Conservation (phyloP, 129 eudicot genomes). For the Tanacetum coccineum region DNA sequence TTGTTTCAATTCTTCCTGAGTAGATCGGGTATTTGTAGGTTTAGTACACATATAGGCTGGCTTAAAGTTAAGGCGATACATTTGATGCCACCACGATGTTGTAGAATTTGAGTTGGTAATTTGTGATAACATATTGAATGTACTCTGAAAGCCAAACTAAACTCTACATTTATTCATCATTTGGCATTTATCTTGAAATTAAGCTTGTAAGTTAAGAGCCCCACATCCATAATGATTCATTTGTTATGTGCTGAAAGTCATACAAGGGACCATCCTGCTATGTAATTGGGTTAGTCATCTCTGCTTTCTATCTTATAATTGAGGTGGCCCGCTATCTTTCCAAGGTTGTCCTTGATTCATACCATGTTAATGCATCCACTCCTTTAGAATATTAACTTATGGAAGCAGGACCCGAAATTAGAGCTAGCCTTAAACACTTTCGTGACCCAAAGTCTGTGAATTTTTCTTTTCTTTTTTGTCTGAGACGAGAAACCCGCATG, state of each 20-base stretch:
- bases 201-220: conserved; percentile 20
- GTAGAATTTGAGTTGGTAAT: background rate
- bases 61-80: background rate
- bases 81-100: conserved; percentile 2
- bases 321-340: conserved; percentile 38
- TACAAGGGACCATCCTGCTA: conserved; percentile 29
- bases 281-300: conserved; percentile 18
- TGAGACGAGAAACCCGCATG: background rate
- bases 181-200: conserved; percentile 16
- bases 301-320: conserved; percentile 32
- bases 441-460: background rate
- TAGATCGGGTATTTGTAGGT: no score
- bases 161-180: conserved; percentile 1
- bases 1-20: background rate
- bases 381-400: conserved; percentile 9
- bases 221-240: conserved; percentile 29
- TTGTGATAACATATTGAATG: background rate
- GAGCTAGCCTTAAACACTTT: conserved; percentile 1
- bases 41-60: no score
- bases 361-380: conserved; percentile 12
- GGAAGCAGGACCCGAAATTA: conserved; percentile 24
- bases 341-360: conserved; percentile 23
- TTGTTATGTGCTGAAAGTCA: conserved; percentile 25
- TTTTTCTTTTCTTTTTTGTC: background rate
- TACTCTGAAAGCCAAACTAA: background rate